phyloP scores from a whole-genome alignment of 768 basidiomycete genomes.

The Hypholoma fasciculare region DNA sequence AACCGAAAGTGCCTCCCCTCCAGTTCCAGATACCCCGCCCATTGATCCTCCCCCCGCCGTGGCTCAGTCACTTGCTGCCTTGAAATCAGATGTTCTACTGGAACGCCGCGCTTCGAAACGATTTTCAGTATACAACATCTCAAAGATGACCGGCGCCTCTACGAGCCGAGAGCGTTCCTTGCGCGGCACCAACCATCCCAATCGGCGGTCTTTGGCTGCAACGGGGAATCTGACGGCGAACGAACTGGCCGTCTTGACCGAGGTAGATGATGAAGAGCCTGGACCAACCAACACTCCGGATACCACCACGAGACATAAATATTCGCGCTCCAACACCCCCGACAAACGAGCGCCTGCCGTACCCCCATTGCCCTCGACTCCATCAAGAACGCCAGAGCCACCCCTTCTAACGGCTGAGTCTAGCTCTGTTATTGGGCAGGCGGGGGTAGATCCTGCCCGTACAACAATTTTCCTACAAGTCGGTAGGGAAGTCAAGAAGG shows the following conservation, averaged over 20 bases:
- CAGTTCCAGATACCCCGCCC: constrained; percentile 28
- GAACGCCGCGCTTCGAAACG: constrained; percentile 94
- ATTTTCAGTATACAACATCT: constrained; percentile 92
- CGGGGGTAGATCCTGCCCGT: constrained; percentile 30
- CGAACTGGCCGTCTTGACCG: constrained; percentile 74
- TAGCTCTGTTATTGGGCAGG: constrained; percentile 9
- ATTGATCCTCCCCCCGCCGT: constrained; percentile 55
- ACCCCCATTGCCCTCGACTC: constrained; percentile 49
- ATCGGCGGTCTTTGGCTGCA: constrained; percentile 68
- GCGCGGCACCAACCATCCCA: constrained; percentile 41
- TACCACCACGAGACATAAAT: constrained; percentile 24
- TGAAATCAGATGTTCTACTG: constrained; percentile 79
- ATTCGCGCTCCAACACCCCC: constrained; percentile 37
- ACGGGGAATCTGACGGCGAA: constrained; percentile 63
- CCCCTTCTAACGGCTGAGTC: constrained; percentile 9
- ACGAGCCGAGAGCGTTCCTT: constrained; percentile 48
- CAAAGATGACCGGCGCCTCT: constrained; percentile 80
- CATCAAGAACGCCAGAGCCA: constrained; percentile 41
- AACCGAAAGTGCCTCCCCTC: constrained; percentile 29
- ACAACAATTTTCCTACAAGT: constrained; percentile 87
- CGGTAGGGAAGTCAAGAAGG: constrained; percentile 90
- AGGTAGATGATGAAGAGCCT: constrained; percentile 65
- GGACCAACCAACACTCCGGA: constrained; percentile 18
- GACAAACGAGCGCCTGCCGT: constrained; percentile 42
- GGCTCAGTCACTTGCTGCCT: constrained; percentile 81